Percentiles rank a stretch among this genome's conserved stretches.
phyloP scores from a whole-genome alignment of 768 basidiomycete genomes.

The Rhizopogon salebrosus region DNA sequence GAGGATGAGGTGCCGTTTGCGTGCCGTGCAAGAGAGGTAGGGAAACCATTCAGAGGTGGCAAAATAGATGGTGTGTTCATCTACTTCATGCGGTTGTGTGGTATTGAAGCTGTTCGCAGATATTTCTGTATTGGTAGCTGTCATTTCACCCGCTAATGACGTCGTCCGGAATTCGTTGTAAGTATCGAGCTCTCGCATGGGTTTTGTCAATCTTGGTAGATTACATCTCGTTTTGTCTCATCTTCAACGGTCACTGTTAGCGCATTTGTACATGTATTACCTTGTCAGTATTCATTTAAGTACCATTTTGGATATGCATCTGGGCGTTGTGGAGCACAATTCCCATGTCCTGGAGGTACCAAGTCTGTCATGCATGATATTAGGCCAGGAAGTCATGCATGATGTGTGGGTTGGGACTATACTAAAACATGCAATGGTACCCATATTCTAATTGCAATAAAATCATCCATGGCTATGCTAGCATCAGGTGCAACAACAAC shows the following conservation, averaged over 20 bases:
- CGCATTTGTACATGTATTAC: not conserved
- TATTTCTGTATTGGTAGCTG: constrained; percentile 63
- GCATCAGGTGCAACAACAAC: no score
- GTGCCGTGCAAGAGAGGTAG: constrained; percentile 69
- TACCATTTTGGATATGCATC: no score
- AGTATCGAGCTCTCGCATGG: not conserved
- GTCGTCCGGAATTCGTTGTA: constrained; percentile 10
- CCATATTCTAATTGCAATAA: no score
- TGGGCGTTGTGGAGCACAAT: no score
- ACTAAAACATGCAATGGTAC: no score
- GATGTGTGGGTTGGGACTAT: no score
- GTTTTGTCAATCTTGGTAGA: not conserved
- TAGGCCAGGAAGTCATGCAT: no score
- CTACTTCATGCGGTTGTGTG: not conserved
- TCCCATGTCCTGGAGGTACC: no score
- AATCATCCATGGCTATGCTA: no score
- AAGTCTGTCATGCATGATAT: no score
- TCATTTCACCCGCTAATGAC: constrained; percentile 46
- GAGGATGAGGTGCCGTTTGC: constrained; percentile 76
- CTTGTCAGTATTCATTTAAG: not conserved
- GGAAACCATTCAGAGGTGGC: constrained; percentile 69
- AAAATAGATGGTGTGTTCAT: constrained; percentile 70
- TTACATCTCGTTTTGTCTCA: not conserved
- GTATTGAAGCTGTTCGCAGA: constrained; percentile 29
- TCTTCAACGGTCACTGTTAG: not conserved